Evolutionary conservation across 2,329 filamentous ascomycete species (phyloP).

Genomic region (Phoma sp.): DNA sequence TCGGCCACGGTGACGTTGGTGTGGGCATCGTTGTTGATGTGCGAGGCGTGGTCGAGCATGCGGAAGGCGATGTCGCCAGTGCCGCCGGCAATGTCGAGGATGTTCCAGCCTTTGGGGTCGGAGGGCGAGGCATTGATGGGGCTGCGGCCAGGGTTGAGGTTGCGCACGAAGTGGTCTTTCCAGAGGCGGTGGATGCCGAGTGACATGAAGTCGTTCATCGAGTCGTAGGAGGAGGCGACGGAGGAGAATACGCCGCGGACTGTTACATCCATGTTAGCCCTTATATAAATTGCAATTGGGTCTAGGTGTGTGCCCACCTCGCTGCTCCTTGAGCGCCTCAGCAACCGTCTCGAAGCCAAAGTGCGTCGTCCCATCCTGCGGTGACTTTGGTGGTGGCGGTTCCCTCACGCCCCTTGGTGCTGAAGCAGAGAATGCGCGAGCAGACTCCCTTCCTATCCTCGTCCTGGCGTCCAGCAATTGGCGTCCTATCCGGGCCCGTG

Average conservation of each 20-base stretch:
- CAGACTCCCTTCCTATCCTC: slow-evolving; percentile 38
- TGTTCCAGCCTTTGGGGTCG: slow-evolving; percentile 65
- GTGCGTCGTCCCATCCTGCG: slow-evolving; percentile 70
- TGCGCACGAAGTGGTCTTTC: slow-evolving; percentile 96
- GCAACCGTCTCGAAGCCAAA: slow-evolving; percentile 90
- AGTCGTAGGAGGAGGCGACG: slow-evolving; percentile 92
- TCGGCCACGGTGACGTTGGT: slow-evolving; percentile 91
- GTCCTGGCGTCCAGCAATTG: slow-evolving; percentile 40
- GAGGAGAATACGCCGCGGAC: slow-evolving; percentile 93
- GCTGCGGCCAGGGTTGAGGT: slow-evolving; percentile 80
- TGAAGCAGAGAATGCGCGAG: slow-evolving; percentile 62
- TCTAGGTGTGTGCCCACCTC: too few species aligned
- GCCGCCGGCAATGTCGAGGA: slow-evolving; percentile 95
- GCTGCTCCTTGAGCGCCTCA: slow-evolving; percentile 77
- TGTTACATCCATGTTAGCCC: slow-evolving; percentile 43
- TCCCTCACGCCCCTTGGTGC: slow-evolving; percentile 38
- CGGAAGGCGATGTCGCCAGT: slow-evolving; percentile 98
- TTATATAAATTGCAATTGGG: neutral
- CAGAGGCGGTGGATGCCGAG: slow-evolving; percentile 95
- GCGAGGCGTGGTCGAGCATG: slow-evolving; percentile 86
- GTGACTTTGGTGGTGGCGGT: slow-evolving; percentile 47
- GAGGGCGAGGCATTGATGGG: slow-evolving; percentile 40
- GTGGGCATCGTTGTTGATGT: slow-evolving; percentile 78
- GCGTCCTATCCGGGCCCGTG: slow-evolving; percentile 35
- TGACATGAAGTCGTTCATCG: slow-evolving; percentile 99